These are phyloP conservation scores for Wickerhamiella vanderwaltii DNA, from an alignment of 805 yeast genomes.

Conservation along the genomic window DNA sequence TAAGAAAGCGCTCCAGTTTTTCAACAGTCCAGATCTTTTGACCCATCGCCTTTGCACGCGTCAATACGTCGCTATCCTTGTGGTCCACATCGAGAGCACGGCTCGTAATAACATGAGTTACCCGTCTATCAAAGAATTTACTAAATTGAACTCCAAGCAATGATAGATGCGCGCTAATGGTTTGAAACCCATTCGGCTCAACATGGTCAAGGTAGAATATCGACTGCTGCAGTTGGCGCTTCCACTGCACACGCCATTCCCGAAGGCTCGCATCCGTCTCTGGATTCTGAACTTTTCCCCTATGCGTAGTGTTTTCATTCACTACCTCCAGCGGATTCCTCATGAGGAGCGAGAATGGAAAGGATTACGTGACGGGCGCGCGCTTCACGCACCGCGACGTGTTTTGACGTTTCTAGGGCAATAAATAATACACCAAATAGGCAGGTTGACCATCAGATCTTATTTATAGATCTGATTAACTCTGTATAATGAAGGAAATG, in stretches of 20 bases:
- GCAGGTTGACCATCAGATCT: too few relatives aligned
- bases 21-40: slow-evolving; percentile 76
- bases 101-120: slow-evolving; percentile 68
- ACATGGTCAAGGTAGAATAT: slow-evolving; percentile 49
- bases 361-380: neutral
- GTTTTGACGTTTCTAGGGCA: too few relatives aligned
- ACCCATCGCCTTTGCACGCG: slow-evolving; percentile 45
- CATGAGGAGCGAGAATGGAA: slow-evolving; percentile 5
- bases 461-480: too few relatives aligned
- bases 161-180: slow-evolving; percentile 21
- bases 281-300: neutral
- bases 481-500: too few relatives aligned
- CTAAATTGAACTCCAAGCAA: slow-evolving; percentile 35
- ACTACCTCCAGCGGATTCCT: slow-evolving; percentile 14
- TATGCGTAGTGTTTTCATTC: slow-evolving; percentile 4
- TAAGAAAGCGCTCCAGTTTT: slow-evolving; percentile 68
- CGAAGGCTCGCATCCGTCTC: slow-evolving; percentile 14
- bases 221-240: slow-evolving; percentile 44
- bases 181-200: slow-evolving; percentile 25
- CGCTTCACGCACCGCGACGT: neutral
- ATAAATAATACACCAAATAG: too few relatives aligned
- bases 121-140: slow-evolving; percentile 44
- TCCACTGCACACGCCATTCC: slow-evolving; percentile 56
- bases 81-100: slow-evolving; percentile 39
- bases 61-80: slow-evolving; percentile 46